phyloP scores from a whole-genome alignment of 2,329 filamentous ascomycete genomes.

The Fusarium temperatum region DNA sequence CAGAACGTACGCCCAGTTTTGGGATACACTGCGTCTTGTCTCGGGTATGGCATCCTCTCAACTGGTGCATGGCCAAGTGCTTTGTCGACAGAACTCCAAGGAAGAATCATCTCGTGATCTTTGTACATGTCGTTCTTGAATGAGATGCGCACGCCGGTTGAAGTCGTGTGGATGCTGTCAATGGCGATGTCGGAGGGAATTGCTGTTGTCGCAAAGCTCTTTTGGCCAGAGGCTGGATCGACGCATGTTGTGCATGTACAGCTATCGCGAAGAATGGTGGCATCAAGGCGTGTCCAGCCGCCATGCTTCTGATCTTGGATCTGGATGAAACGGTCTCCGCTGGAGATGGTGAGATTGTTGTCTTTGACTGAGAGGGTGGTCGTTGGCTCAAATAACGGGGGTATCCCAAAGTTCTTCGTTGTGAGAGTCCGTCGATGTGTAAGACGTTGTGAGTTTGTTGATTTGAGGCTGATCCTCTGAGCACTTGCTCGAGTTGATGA shows the following conservation, averaged over 20 bases:
- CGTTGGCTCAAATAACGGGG: slow-evolving; percentile 22
- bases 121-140: slow-evolving; percentile 63
- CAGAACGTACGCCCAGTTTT: slow-evolving; percentile 52
- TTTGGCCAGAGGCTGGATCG: slow-evolving; percentile 67
- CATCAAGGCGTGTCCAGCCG: slow-evolving; percentile 40
- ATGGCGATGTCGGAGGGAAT: slow-evolving; percentile 50
- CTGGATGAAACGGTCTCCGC: slow-evolving; percentile 41
- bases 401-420: slow-evolving; percentile 9
- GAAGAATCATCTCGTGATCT: slow-evolving; percentile 47
- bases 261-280: slow-evolving; percentile 58
- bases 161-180: slow-evolving; percentile 40
- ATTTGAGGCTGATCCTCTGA: neutral
- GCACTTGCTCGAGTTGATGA: slow-evolving; percentile 32
- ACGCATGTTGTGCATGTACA: slow-evolving; percentile 64
- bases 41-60: slow-evolving; percentile 35
- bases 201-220: slow-evolving; percentile 58
- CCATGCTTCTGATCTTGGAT: slow-evolving; percentile 32
- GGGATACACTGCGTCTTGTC: slow-evolving; percentile 41
- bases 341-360: slow-evolving; percentile 38
- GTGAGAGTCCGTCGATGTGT: neutral
- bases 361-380: slow-evolving; percentile 6
- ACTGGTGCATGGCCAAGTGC: slow-evolving; percentile 37
- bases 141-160: slow-evolving; percentile 61
- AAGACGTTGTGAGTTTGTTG: neutral
- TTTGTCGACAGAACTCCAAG: slow-evolving; percentile 51